phyloP scores from a whole-genome alignment of 78 protist genomes.

The Protostelium mycophagum region DNA sequence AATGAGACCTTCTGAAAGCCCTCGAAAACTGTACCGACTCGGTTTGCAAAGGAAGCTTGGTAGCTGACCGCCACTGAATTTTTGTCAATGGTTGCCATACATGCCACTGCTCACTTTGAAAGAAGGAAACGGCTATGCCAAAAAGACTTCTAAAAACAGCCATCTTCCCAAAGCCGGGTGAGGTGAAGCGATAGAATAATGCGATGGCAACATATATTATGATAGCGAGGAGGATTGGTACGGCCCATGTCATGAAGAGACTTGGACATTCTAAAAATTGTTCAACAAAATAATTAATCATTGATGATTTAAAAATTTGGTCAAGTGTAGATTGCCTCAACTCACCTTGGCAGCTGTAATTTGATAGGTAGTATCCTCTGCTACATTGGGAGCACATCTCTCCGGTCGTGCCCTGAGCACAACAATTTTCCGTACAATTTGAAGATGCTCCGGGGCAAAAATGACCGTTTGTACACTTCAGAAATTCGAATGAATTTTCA shows the following conservation, averaged over 20 bases:
- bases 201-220: background rate
- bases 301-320: no score
- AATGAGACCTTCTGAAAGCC: background rate
- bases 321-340: no score
- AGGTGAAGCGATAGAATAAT: background rate
- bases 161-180: background rate
- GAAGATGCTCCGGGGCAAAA: background rate
- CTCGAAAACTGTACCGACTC: background rate
- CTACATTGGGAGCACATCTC: background rate
- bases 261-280: background rate
- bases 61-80: background rate
- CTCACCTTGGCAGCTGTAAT: background rate
- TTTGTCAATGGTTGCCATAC: background rate
- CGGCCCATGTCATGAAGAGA: background rate
- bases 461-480: background rate
- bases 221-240: background rate
- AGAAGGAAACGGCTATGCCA: background rate
- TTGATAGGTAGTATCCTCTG: background rate
- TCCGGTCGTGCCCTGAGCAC: background rate
- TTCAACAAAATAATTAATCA: no score
- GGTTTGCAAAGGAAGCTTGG: background rate
- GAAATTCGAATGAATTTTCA: background rate
- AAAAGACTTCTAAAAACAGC: background rate
- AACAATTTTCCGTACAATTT: background rate
- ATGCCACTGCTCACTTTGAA: background rate